Percentiles rank a stretch among this genome's conserved stretches.
These are phyloP conservation scores for Backusella psychrophila DNA, from an alignment of 192 early-diverging fungal genomes.

Conservation along the genomic window DNA sequence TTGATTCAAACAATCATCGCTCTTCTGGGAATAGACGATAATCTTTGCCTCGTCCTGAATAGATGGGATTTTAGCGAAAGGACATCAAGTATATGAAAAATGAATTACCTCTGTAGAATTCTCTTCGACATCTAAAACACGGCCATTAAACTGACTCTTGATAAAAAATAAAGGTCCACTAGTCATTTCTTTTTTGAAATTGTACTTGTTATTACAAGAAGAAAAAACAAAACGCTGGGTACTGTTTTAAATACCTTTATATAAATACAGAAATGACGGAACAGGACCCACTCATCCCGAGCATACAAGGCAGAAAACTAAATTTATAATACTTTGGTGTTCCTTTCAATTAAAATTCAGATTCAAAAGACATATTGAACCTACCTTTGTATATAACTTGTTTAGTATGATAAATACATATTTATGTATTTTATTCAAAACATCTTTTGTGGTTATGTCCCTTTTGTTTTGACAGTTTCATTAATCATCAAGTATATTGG, in stretches of 20 bases:
- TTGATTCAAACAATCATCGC: conserved; percentile 2
- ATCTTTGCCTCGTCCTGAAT: conserved; percentile 15
- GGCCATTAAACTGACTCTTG: conserved; percentile 23
- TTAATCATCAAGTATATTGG: not conserved
- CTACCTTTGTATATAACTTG: not conserved
- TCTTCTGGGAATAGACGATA: conserved; percentile 22
- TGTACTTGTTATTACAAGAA: not conserved
- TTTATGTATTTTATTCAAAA: not conserved
- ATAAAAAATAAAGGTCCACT: conserved; percentile 4
- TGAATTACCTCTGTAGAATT: conserved; percentile 13
- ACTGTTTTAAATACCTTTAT: not conserved
- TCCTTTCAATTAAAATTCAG: not conserved
- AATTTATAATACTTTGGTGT: not conserved
- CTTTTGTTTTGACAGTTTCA: not conserved
- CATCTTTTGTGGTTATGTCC: not conserved
- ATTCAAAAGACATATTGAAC: not conserved
- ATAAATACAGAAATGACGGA: not conserved
- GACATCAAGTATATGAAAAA: not conserved
- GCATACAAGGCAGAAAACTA: not conserved
- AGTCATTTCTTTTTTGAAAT: not conserved
- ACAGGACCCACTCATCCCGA: not conserved
- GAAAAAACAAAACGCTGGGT: not conserved
- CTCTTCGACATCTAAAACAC: conserved; percentile 23
- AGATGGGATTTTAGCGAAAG: not conserved
- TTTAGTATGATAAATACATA: not conserved